Evolutionary conservation across 208 protist genomes (phyloP).

Genomic region (Leishmania gerbilli): DNA sequence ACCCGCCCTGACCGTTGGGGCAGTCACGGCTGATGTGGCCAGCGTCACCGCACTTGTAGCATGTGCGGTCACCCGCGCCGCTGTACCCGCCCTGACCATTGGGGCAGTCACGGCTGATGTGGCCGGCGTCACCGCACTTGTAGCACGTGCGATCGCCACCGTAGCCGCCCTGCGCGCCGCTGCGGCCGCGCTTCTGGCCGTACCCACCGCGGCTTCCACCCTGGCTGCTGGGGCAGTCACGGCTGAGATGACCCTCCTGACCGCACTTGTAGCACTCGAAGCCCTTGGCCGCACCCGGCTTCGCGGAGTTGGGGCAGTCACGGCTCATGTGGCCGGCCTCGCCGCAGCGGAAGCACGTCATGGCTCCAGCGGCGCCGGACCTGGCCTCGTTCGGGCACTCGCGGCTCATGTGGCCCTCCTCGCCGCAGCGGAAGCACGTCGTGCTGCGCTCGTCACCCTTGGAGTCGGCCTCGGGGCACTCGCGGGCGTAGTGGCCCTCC

Average conservation of each 20-base stretch:
- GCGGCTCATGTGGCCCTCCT: slow-evolving; percentile 66
- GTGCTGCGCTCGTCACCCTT: slow-evolving; percentile 43
- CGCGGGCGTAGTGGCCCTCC: slow-evolving; percentile 82
- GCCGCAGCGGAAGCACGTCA: slow-evolving; percentile 84
- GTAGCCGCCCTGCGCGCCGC: slow-evolving; percentile 54
- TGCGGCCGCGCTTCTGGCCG: slow-evolving; percentile 57
- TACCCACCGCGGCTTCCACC: slow-evolving; percentile 47
- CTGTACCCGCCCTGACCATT: slow-evolving; percentile 42
- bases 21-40: slow-evolving; percentile 88
- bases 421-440: slow-evolving; percentile 69
- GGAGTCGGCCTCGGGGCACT: slow-evolving; percentile 68
- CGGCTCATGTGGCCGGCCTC: slow-evolving; percentile 81
- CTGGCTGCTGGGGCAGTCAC: slow-evolving; percentile 73
- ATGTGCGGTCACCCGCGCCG: slow-evolving; percentile 63
- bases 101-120: slow-evolving; percentile 86
- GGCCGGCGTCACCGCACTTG: slow-evolving; percentile 84
- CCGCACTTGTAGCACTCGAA: slow-evolving; percentile 80
- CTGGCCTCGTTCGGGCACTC: slow-evolving; percentile 64
- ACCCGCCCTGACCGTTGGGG: slow-evolving; percentile 36
- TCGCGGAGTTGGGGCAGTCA: slow-evolving; percentile 82
- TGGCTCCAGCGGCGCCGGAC: slow-evolving; percentile 33
- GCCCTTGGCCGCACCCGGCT: slow-evolving; percentile 43
- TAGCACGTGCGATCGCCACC: slow-evolving; percentile 75
- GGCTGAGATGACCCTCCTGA: slow-evolving; percentile 69
- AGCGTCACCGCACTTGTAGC: slow-evolving; percentile 76